phyloP scores from a whole-genome alignment of 176 grass and related monocot species.

The Carex myosuroides region DNA sequence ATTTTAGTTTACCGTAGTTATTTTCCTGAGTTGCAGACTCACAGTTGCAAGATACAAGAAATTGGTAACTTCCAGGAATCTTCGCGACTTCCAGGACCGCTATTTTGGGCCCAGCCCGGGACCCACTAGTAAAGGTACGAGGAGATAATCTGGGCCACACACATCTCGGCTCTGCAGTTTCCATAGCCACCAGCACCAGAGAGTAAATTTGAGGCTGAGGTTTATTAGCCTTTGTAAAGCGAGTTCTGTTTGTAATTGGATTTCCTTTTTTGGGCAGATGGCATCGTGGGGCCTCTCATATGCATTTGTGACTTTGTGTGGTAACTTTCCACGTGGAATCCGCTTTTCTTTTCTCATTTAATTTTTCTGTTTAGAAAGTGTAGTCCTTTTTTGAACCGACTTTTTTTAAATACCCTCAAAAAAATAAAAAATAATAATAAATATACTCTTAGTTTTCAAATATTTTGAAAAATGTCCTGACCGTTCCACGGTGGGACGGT shows the following conservation, averaged over 20 bases:
- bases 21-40: not conserved
- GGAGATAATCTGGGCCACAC: slow-evolving; percentile 4
- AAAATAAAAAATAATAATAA: no score
- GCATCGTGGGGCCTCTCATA: not conserved
- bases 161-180: not conserved
- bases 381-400: no score
- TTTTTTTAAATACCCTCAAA: no score
- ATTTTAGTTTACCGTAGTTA: not conserved
- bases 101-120: not conserved
- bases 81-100: not conserved
- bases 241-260: not conserved
- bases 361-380: not conserved
- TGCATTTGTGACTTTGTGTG: not conserved
- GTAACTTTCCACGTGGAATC: not conserved
- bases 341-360: not conserved
- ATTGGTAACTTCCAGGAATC: not conserved
- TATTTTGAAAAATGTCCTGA: no score
- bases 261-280: not conserved
- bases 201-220: not conserved
- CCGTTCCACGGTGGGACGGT: no score
- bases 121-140: not conserved
- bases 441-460: no score
- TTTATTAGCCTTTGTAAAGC: not conserved
- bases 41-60: not conserved
- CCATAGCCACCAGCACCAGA: not conserved